Evolutionary conservation across 495 filamentous ascomycete genomes (phyloP), one percentile per base, ranked within the genome.

Genomic region (Trichoderma asperelloides): DNA sequence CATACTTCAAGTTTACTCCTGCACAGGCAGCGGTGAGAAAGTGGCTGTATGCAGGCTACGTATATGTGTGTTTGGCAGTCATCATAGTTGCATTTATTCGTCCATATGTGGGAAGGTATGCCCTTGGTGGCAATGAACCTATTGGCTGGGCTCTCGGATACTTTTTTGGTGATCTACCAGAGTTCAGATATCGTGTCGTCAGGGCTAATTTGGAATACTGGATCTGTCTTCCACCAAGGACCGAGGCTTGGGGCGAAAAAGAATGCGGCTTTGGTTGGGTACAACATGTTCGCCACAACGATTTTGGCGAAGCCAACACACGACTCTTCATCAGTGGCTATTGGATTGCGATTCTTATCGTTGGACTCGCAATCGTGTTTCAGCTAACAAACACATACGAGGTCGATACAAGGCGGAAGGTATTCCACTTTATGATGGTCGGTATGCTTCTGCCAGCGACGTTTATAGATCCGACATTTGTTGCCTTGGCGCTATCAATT

Each of bases 351-450:
- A 84, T 95, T 40, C 79, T 99, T 40, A 72, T 81, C 27, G 70
- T 87, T 9, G 96, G 93, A 2, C 80, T 98, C 49, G 77, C 83
- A 2, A 76, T 90, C 3, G 92, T 97, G 5, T 83, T 91, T 67
- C 84, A 84, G 41, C 81, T 97, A 30, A 89, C 88, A 45, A 76
- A 86, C 16, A 73, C 89, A 65, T 84, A 78, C 70, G 91, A 97
- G 77, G 93, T 98, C 43, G 96, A 99, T 77, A 99, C 95, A 3
- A 85, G 95, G n/a, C 87, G 95, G 45, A 99, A 99, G 77, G 90
- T 99, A 12, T 99, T 99, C 77, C 95, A 99, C 76, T 95, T 94
- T 69, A 96, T 92, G 87, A 97, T 97, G 86, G 93, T 98, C 43
- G 84, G 87, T 51, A 96, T 99, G 91, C 89, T 99, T 69, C 82